phyloP scores from a whole-genome alignment of 352 stramenopile genomes.

The Hyaloperonospora brassicae region DNA sequence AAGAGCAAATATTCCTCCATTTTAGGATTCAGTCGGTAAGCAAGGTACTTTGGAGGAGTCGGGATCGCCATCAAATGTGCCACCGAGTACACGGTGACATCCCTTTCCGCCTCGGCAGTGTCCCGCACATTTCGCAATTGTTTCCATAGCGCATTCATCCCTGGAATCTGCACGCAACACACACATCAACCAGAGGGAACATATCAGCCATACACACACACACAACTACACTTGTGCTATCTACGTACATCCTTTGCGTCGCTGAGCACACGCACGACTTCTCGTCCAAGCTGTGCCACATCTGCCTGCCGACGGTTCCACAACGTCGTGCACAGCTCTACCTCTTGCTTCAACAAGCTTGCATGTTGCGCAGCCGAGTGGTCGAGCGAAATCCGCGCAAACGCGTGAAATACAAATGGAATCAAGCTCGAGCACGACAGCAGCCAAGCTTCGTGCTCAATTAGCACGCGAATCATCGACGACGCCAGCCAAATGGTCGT shows the following conservation, averaged over 20 bases:
- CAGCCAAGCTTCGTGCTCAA: constrained; percentile 73
- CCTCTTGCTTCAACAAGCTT: constrained; percentile 65
- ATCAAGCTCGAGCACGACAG: constrained; percentile 64
- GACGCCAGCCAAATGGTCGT: constrained; percentile 73
- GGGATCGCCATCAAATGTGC: constrained; percentile 63
- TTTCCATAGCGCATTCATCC: constrained; percentile 80
- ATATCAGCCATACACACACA: too few relatives aligned
- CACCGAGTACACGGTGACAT: constrained; percentile 49
- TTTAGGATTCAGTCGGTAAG: constrained; percentile 72
- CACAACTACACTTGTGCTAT: neutral
- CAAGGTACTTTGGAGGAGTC: constrained; percentile 68
- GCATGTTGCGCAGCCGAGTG: constrained; percentile 45
- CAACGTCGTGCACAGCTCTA: constrained; percentile 64
- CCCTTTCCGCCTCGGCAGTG: constrained; percentile 33
- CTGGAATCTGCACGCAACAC: constrained; percentile 39
- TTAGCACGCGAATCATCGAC: constrained; percentile 68
- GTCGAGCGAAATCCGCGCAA: constrained; percentile 62
- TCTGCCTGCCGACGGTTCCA: constrained; percentile 64
- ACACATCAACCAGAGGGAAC: neutral
- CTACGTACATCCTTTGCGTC: constrained; percentile 69
- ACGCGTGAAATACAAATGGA: constrained; percentile 77
- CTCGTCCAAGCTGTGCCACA: constrained; percentile 59
- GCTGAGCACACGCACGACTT: constrained; percentile 72
- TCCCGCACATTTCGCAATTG: constrained; percentile 63
- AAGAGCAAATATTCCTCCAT: constrained; percentile 84